Evolutionary conservation across 2,329 filamentous ascomycete species (phyloP), one percentile per base, ranked within the genome.

Genomic region (Phyllosticta citriasiana): DNA sequence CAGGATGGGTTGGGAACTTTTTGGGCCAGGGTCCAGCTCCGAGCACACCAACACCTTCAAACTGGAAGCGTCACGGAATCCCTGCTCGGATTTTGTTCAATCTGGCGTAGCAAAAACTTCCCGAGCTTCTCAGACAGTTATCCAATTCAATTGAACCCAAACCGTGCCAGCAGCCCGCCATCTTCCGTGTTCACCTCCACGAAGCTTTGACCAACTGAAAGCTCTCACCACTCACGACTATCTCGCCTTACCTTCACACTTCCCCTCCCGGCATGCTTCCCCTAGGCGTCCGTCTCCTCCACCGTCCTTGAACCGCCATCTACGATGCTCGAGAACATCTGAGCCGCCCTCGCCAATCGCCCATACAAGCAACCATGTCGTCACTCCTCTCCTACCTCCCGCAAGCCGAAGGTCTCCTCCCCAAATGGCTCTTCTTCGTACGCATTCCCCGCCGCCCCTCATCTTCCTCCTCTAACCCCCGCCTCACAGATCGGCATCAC

Each of bases 401-500:
- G 1, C 73, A 70, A 2, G 65, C 69, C 53, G 73, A 76, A 55
- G 84, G 84, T 47, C 70, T 82, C 7, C 76, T 87, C 30, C 85
- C 85, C 53, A 82, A 84, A 74, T 87, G 84, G 84, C 82, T 88
- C 9, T 76, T 87, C 65, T 78, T 88, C 65, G 85, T 87, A 77
- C 55, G 78, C 30, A 50, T 25, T 27, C 16, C 33, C 24, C 57
- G 64, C 35, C 26, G 60, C 33, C 52, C 52, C 8, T 30, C 33
- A 8, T 10, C 14, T 12, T 9, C 19, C n/a, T 24, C 59, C 50
- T 54, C 19, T 25, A 52, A 69, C 55, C 47, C 25, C 40, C 47
- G 35, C 33, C 8, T 27, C 14, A 26, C 65, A 97, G 93, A 83
- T 96, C 71, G 91, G 91, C 61, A 71, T 91, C 61, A 83, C 95